A percentile compares a stretch with the other conserved stretches of the same genome.
Evolutionary conservation across 2,329 filamentous ascomycete genomes (phyloP).

Genomic region (Penicillium capsulatum): DNA sequence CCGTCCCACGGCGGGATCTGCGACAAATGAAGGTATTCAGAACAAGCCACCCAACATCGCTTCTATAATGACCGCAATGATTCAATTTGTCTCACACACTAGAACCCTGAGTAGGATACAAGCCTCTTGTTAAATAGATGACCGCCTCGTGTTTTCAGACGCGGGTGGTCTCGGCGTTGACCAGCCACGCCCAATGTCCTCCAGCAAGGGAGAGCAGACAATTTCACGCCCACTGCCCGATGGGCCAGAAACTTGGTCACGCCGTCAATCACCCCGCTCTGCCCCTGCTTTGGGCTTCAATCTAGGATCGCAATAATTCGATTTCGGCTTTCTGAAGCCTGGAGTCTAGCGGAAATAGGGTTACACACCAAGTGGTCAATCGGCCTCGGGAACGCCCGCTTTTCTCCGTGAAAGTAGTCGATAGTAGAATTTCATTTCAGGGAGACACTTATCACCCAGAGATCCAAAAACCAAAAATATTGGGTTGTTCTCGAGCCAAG

Average conservation of each 20-base stretch:
- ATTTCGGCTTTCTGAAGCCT: too few relatives aligned
- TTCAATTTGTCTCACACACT: too few relatives aligned
- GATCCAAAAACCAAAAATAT: neutral
- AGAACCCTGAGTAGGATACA: neutral
- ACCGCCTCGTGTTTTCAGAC: conserved; percentile 17
- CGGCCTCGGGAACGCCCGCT: conserved; percentile 1
- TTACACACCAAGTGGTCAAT: too few relatives aligned
- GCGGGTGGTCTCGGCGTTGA: conserved; percentile 3
- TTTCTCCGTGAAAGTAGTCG: neutral
- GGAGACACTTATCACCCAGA: too few relatives aligned
- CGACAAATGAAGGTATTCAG: too few relatives aligned
- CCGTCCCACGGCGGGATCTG: too few relatives aligned
- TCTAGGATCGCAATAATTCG: conserved; percentile 10
- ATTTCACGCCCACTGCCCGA: neutral
- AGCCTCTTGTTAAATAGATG: neutral
- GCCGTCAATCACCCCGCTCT: neutral
- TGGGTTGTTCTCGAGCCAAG: conserved; percentile 1
- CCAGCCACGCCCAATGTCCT: conserved; percentile 15
- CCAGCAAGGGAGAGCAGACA: conserved; percentile 17
- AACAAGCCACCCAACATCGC: too few relatives aligned
- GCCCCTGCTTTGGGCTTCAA: conserved; percentile 6
- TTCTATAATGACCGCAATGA: too few relatives aligned
- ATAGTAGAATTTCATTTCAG: neutral
- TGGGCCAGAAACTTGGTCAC: neutral
- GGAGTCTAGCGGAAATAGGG: too few relatives aligned